phyloP scores from a whole-genome alignment of 208 protist species.

The Trypanosoma rangeli region DNA sequence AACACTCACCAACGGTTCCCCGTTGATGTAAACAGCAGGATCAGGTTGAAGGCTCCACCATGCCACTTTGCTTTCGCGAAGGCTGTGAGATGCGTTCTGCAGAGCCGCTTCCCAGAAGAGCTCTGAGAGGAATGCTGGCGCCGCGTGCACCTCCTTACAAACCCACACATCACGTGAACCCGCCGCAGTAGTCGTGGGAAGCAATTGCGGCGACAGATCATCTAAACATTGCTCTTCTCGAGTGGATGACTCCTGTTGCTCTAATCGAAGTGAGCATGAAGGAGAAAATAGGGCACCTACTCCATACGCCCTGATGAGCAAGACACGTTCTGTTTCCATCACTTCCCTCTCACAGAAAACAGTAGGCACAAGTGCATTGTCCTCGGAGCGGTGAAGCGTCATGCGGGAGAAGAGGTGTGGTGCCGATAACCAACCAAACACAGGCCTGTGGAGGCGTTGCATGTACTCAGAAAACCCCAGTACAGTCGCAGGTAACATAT shows the following conservation, averaged over 20 bases:
- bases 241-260: background rate
- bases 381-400: background rate
- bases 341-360: constrained; percentile 17
- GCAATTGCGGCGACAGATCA: background rate
- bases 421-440: constrained; percentile 57
- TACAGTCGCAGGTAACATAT: constrained; percentile 5
- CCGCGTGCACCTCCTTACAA: constrained; percentile 23
- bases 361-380: background rate
- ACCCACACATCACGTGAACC: constrained; percentile 7
- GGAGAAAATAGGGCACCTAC: background rate
- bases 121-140: constrained; percentile 29
- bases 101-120: constrained; percentile 18
- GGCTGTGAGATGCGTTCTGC: background rate
- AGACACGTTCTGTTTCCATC: constrained; percentile 25
- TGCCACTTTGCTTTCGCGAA: constrained; percentile 12
- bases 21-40: constrained; percentile 37
- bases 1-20: constrained; percentile 27
- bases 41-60: constrained; percentile 50
- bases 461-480: constrained; percentile 56
- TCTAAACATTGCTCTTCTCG: background rate
- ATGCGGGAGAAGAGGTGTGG: constrained; percentile 48
- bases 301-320: background rate
- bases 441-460: constrained; percentile 32
- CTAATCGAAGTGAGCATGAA: background rate
- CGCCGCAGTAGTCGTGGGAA: background rate